Conservation (phyloP, 2,329 filamentous ascomycete species). For the Fusarium subglutinans region DNA sequence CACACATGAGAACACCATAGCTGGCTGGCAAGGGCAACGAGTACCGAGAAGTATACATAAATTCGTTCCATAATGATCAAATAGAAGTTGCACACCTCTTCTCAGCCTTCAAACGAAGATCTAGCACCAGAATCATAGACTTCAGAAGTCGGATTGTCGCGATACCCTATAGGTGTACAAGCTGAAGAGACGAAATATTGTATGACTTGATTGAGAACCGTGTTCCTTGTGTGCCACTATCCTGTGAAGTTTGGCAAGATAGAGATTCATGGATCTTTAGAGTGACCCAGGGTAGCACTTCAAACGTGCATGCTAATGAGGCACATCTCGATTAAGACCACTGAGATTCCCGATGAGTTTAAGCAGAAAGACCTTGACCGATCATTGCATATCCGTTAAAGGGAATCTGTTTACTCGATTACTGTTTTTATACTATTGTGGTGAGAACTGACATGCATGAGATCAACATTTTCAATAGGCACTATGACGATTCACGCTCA, state of each 20-base stretch:
- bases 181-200: not conserved
- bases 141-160: too few relatives aligned
- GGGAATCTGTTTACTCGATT: too few relatives aligned
- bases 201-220: too few relatives aligned
- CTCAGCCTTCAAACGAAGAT: too few relatives aligned
- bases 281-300: not conserved
- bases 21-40: too few relatives aligned
- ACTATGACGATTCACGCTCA: not conserved
- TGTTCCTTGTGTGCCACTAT: not conserved
- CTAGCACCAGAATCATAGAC: too few relatives aligned
- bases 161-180: too few relatives aligned
- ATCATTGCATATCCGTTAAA: not conserved
- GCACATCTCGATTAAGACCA: too few relatives aligned
- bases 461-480: not conserved
- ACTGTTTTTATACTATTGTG: not conserved
- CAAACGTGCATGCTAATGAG: not conserved
- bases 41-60: not conserved
- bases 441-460: not conserved
- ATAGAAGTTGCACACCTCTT: too few relatives aligned
- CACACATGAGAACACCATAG: too few relatives aligned
- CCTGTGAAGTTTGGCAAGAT: not conserved
- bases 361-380: not conserved
- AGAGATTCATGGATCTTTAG: not conserved
- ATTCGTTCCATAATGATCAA: not conserved
- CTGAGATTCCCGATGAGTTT: rapidly evolving